Evolutionary conservation across 2,329 filamentous ascomycete species (phyloP).

Genomic region (Talaromyces albobiverticillius): DNA sequence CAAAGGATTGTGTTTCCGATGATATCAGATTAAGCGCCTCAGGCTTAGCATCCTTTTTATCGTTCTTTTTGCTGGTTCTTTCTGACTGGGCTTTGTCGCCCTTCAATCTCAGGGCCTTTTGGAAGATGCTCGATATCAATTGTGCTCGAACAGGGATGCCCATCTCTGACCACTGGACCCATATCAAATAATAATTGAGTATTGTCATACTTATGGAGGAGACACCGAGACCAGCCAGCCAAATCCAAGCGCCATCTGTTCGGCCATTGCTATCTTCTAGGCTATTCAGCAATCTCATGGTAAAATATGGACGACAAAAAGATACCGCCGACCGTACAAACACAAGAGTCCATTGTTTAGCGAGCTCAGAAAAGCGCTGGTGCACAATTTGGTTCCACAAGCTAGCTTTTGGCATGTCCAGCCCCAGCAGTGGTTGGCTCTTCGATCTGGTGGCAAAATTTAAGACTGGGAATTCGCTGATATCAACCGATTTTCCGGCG

Average conservation of each 20-base stretch:
- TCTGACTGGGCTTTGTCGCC: neutral
- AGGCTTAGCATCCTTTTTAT: neutral
- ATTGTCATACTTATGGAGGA: neutral
- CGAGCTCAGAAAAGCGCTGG: neutral
- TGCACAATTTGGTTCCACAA: constrained; percentile 4
- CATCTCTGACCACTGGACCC: constrained; percentile 6
- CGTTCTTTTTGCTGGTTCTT: neutral
- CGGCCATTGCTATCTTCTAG: neutral
- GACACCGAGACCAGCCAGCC: neutral
- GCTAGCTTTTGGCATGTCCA: neutral
- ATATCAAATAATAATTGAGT: neutral
- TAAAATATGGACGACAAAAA: constrained; percentile 2
- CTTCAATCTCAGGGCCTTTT: constrained; percentile 1
- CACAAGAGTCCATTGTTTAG: constrained; percentile 4
- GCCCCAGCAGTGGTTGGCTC: neutral
- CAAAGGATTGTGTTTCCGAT: neutral
- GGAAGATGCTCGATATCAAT: neutral
- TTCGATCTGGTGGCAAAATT: constrained; percentile 4
- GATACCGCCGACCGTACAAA: neutral
- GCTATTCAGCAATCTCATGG: constrained; percentile 1
- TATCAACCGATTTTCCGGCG: neutral
- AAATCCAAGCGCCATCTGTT: neutral
- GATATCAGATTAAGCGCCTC: constrained; percentile 6
- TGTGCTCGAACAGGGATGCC: constrained; percentile 5
- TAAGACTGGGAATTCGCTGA: neutral